Base-by-base conservation (phyloP, 371 early-diverging fungal species). In the Mucor piriformis region DNA sequence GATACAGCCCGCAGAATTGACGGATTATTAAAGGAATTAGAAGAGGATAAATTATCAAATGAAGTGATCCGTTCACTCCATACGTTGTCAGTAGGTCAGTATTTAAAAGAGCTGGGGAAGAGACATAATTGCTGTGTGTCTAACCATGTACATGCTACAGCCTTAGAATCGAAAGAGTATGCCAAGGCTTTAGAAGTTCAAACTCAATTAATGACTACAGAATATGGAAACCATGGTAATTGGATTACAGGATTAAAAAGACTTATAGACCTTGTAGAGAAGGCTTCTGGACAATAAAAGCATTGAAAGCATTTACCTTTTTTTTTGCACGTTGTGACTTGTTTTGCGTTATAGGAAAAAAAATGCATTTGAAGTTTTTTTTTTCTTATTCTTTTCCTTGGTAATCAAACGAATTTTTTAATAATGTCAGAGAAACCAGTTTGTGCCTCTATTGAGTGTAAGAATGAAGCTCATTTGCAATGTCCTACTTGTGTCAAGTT, bases 401-500 rank as follows among this genome's bases (percentile, higher is more conserved):
- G 20, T 21, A 43, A 21, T 20, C 16, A 43, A 21, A 37, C 38
- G n/a, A n/a, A 4, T 37, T 43, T 43, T 10, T 43, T 43, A 16
- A 57, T 16, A 35, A 59, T 51, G 51, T 59, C 35, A 51, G 50
- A 58, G 25, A 58, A 58, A 50, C 50, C 35, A 23, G 49, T 50
- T 16, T 74, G 74, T 59, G 61, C 70, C 18, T 59, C 74, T 15
- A 34, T 66, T 12, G 84, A 82, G 16, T 96, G 95, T 74, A 71
- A 61, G n/a, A 88, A 91, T 54, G 77, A 84, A 3, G 92, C 95
- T 5, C 81, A 83, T 51, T 76, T 95, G 23, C 89, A 90, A 61
- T 96, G 96, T 64, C 96, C 96, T 16, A 92, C 89, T 4, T 96
- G 96, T 68, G 52, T 89, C n/a, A 94, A 94, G 72, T 79, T 88